Evolutionary conservation across 345 rosid genomes (phyloP), one percentile per base, ranked within the genome.

Genomic region (Arabidopsis arenosa): DNA sequence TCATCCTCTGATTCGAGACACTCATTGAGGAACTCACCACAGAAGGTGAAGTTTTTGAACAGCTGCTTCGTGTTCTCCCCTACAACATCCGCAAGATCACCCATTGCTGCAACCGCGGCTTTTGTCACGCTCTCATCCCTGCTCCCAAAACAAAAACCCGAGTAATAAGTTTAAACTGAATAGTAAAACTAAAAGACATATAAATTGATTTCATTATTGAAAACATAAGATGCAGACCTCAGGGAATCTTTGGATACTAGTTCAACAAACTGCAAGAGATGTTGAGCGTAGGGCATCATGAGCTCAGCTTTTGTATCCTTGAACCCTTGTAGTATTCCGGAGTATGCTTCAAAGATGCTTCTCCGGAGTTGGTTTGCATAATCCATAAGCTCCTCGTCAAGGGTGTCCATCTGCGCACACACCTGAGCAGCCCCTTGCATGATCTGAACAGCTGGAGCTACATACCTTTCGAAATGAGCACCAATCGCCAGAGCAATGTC

Each of bases 241-340:
- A 84, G 84, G 51, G 75, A 72, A 63, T 92, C 97, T 74, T 83
- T 84, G 79, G 87, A 90, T 39, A 94, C 92, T 30, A 90, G 39
- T 72, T 94, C 95, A 65, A 90, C 81, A 48, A 94, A 94, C 82
- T 86, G 88, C 84, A 94, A 79, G 21, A 92, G 93, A 82, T 94
- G 92, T 6, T 84, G 85, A 30, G 89, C 97, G 51, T 94, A 93
- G 0, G 97, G 95, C 66, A 90, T 9, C 96, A 94, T 90, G 77
- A 92, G 76, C 73, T 92, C 96, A 5, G 91, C 75, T 82, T 86
- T 90, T 8, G 85, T 81, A 61, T 83, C 87, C 84, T 95, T 95
- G 78, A 88, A 90, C 30, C 99, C 97, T 79, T 95, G 99, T 23
- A 95, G 89, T 70, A 92, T 92, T 60, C 97, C 99, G 4, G 97